Base-by-base conservation (phyloP, 169 alveolate species). In the Cryptosporidium tyzzeri region DNA sequence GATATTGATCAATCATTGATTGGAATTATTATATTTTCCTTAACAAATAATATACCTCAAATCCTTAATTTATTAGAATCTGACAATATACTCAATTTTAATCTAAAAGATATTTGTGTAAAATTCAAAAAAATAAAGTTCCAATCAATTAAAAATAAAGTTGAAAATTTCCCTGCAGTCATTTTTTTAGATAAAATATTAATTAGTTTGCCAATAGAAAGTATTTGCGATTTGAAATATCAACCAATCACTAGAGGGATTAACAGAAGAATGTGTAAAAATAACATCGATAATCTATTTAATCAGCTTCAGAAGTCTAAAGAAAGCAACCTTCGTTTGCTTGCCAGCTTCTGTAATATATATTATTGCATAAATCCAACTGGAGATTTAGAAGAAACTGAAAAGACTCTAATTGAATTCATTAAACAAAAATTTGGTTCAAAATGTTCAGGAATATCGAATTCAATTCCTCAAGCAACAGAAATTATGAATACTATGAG, bases 181-280 rank as follows among this genome's bases (percentile, higher is more conserved):
- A 26, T 62, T n/a, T 80, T 62, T 33, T 50, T 67, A 3, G 89
- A 80, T 33, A 59, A 59, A 59, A 26, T 80, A 35, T 48, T 80
- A 8, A 65, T 80, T 50, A 37, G 59, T 23, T 16, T 80, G 26
- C 89, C 89, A 44, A 44, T 80, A 26, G 89, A 80, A n/a, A 61
- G 89, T 4, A 37, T 62, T 9, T n/a, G 3, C 12, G 73, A 65
- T 8, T 37, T 62, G 29, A 16, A 21, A 45, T 35, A 26, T 21
- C 89, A 80, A 39, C 89, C 89, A 16, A 80, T 80, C 3, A 80
- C 75, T 14, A 59, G 89, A 62, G 89, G 89, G 10, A 33, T 80
- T 33, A 39, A 80, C 62, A 31, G 18, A 29, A 80, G 67, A 21
- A 45, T 80, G 0, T 58, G 61, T 10, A 7, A 14, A 48, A 7